Conservation (phyloP, 805 yeast genomes). For the Metschnikowia peoriensis region DNA sequence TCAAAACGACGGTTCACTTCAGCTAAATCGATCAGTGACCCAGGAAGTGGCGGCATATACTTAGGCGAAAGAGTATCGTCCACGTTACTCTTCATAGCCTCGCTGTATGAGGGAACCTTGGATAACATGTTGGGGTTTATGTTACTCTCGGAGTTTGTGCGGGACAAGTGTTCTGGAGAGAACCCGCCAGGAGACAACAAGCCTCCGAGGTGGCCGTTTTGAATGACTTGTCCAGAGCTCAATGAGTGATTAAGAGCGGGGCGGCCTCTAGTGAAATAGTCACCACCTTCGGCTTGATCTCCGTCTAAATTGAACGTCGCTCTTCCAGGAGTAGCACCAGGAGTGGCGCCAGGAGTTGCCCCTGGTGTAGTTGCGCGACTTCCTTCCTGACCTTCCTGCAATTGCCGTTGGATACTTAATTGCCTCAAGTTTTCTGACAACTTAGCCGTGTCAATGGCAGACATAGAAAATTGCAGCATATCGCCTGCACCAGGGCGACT, state of each 20-base stretch:
- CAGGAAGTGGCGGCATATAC: constrained; percentile 54
- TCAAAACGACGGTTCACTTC: constrained; percentile 32
- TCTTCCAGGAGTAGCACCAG: constrained; percentile 17
- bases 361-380: constrained; percentile 11
- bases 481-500: constrained; percentile 12
- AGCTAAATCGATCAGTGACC: constrained; percentile 34
- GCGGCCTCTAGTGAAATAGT: constrained; percentile 30
- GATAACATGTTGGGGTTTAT: constrained; percentile 35
- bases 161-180: constrained; percentile 59
- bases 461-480: constrained; percentile 30
- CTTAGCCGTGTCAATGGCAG: constrained; percentile 38
- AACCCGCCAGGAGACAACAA: constrained; percentile 37
- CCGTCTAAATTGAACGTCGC: constrained; percentile 38
- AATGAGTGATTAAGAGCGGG: constrained; percentile 9
- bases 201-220: not conserved
- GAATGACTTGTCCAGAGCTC: constrained; percentile 9
- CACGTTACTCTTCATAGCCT: constrained; percentile 62
- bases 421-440: constrained; percentile 53
- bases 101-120: constrained; percentile 79
- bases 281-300: constrained; percentile 22
- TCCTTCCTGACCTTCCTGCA: constrained; percentile 28
- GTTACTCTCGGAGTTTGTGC: constrained; percentile 49
- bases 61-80: constrained; percentile 66
- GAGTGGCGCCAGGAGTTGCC: too few species aligned
- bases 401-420: constrained; percentile 49